Base-by-base conservation (phyloP, 257 asterid genomes). In the Gynochthodes officinalis region DNA sequence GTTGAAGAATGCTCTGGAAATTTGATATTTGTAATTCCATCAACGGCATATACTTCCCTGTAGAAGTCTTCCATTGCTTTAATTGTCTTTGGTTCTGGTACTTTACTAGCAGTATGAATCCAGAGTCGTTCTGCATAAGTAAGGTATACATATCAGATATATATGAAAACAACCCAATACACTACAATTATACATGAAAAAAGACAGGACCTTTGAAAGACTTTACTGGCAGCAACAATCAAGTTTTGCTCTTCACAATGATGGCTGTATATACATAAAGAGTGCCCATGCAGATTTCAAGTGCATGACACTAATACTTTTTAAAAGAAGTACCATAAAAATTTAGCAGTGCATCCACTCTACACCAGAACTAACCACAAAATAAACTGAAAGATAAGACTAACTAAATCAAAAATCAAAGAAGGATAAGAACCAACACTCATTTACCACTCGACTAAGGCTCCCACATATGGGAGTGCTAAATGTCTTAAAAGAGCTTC, bases 71-170 rank as follows among this genome's bases (percentile, higher is more conserved):
- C 97, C 99, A 95, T 92, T 25, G 97, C 93, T 90, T 84, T 89
- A 72, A 92, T 90, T n/a, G 98, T 92, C 49, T 84, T 93, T 28
- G 86, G 89, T 72, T 95, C 98, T 13, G 99, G 99, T 60, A 89
- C 76, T 84, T 95, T 95, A 65, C 97, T 67, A 73, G 99, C 98
- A 75, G 99, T 97, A 82, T 95, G 99, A 80, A 95, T 95, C 98
- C 99, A 95, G 35, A 95, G 91, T 69, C 97, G 89, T 21, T 97
- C 99, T 94, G 25, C 74, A 77, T 25, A 39, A 70, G 27, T 23
- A 67, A 39, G 59, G 25, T 32, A 43, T 43, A 53, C 48, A 40
- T 8, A 48, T 23, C 23, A 64, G 14, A 66, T 44, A 14, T 27
- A 42, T 64, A n/a, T 60, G 14, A 33, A 60, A 53, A 44, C 49